Conservation (phyloP, 495 filamentous ascomycete species). For the Xylaria venustula region DNA sequence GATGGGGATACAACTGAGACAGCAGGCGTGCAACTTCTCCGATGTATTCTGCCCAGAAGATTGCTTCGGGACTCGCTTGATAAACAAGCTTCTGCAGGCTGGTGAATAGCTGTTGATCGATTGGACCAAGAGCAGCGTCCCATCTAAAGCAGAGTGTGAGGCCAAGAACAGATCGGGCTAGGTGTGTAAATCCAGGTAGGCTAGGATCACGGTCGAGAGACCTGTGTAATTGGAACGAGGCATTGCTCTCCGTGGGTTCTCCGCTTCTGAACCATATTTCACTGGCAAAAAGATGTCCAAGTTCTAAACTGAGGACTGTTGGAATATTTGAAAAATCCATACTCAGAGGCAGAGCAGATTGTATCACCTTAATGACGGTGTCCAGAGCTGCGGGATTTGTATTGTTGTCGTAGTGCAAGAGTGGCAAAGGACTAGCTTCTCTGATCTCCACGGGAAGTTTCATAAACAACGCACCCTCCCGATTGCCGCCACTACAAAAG, state of each 20-base stretch:
- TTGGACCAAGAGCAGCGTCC: slow-evolving; percentile 60
- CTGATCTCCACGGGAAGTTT: slow-evolving; percentile 58
- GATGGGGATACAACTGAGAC: slow-evolving; percentile 32
- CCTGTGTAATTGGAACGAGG: slow-evolving; percentile 67
- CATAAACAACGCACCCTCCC: slow-evolving; percentile 77
- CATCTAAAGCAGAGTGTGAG: slow-evolving; percentile 76
- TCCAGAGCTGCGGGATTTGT: slow-evolving; percentile 43
- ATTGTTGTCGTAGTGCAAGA: slow-evolving; percentile 41
- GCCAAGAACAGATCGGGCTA: slow-evolving; percentile 66
- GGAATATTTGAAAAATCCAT: slow-evolving; percentile 50
- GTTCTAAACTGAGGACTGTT: slow-evolving; percentile 37
- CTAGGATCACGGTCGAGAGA: slow-evolving; percentile 69
- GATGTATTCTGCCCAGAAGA: slow-evolving; percentile 46
- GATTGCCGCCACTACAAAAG: slow-evolving; percentile 83
- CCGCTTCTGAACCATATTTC: slow-evolving; percentile 49
- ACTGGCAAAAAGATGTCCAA: slow-evolving; percentile 39
- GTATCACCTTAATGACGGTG: slow-evolving; percentile 46
- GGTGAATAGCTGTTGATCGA: slow-evolving; percentile 40
- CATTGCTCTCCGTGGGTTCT: slow-evolving; percentile 46
- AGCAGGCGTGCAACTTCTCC: slow-evolving; percentile 39
- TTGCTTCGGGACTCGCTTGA: slow-evolving; percentile 29
- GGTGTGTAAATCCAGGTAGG: slow-evolving; percentile 70
- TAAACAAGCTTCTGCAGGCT: slow-evolving; percentile 38
- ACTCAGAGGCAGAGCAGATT: slow-evolving; percentile 52
- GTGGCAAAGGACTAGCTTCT: slow-evolving; percentile 61